Evolutionary conservation across 345 rosid species (phyloP), one percentile per base, ranked within the genome.

Genomic region (Salix caprea): DNA sequence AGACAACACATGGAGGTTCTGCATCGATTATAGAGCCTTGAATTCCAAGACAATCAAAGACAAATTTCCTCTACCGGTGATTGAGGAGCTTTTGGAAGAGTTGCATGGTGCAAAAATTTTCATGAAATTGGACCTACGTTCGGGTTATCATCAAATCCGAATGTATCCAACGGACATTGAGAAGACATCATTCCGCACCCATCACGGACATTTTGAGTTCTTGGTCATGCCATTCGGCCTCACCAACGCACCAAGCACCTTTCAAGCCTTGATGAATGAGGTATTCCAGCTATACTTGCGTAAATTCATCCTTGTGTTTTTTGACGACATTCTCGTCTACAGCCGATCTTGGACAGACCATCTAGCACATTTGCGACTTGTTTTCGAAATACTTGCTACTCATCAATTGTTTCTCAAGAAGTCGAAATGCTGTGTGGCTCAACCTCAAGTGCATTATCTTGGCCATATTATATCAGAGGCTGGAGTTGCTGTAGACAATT

Each of bases 321-420:
- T 69, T 69, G 16, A 69, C 6, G 72, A 69, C 4, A 69, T 69
- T 13, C 14, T 69, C 0, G 19, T 69, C 3, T 44, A 69, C 4
- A 69, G 36, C 2, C 1, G 1, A 0, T n/a, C 28, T 1, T 32
- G 18, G 28, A 5, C 0, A 0, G 44, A 9, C 0, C 74, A 71
- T 10, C 0, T 71, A 1, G 0, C 60, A 26, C 7, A 1, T 24
- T 0, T 0, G 12, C 6, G 0, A 1, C 2, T 34, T 44, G 3
- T 18, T 7, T 16, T 18, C 3, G 1, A 24, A 14, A 2, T 10
- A 5, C 0, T 32, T 6, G 0, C 2, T 8, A 1, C 34, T n/a
- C 10, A 44, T 0, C 7, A 12, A 3, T 3, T 46, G 0, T 14
- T 23, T 28, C 4, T 46, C 1, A 26, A 46, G 18, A 5, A 7